Conservation (phyloP, 345 rosid genomes). For the Euphorbia tirucalli region DNA sequence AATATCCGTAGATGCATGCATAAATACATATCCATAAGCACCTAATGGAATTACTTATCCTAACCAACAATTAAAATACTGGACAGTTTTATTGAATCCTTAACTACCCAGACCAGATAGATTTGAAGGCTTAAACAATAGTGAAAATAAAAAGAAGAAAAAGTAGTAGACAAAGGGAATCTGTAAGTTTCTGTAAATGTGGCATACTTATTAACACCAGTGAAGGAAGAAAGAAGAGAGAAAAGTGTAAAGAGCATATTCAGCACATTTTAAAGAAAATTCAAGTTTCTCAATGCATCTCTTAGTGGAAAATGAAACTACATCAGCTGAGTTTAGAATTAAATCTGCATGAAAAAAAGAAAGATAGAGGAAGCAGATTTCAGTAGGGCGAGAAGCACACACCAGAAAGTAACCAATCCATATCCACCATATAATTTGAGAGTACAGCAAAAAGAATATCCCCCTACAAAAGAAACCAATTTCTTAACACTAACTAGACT, state of each 20-base stretch:
- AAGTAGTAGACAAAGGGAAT: background rate
- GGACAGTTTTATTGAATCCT: background rate
- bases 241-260: background rate
- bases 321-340: background rate
- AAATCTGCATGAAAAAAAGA: background rate
- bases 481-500: background rate
- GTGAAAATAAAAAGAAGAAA: background rate
- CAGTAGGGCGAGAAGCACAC: constrained; percentile 15
- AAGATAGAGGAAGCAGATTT: background rate
- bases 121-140: background rate
- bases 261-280: background rate
- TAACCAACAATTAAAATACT: background rate
- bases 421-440: constrained; percentile 93
- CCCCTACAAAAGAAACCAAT: constrained; percentile 46
- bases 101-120: background rate
- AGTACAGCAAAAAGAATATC: constrained; percentile 66
- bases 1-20: background rate
- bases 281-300: background rate
- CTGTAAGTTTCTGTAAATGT: background rate
- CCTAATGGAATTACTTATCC: background rate
- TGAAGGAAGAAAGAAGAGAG: background rate
- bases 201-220: background rate
- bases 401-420: constrained; percentile 80
- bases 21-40: background rate
- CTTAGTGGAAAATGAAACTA: background rate